Conservation (phyloP, 2,329 filamentous ascomycete genomes). For the Anthostomella pinea region DNA sequence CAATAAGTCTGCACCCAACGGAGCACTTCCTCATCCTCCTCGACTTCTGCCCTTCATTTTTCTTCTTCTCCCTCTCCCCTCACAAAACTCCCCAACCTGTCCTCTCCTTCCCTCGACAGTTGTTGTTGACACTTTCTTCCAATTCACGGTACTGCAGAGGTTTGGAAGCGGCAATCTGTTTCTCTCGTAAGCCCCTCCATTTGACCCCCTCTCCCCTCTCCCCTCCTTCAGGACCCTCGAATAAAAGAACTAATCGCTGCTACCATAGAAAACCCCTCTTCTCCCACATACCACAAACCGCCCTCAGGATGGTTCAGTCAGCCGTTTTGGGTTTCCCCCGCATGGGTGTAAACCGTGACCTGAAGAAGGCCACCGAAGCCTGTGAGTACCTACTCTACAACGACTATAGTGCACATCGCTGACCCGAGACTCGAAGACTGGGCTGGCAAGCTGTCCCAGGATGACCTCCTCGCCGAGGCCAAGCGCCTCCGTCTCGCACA, state of each 20-base stretch:
- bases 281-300: conserved; percentile 25
- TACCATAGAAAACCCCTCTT: conserved; percentile 20
- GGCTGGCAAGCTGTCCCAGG: conserved; percentile 89
- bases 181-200: conserved; percentile 20
- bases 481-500: conserved; percentile 95
- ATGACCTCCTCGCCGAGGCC: conserved; percentile 87
- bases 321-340: conserved; percentile 97
- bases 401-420: conserved; percentile 8
- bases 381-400: conserved; percentile 50
- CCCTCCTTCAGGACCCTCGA: conserved; percentile 9
- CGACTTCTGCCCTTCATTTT: conserved; percentile 10
- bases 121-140: conserved; percentile 18
- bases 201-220: background rate
- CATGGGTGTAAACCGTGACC: conserved; percentile 96
- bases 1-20: no score
- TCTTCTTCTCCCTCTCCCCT: conserved; percentile 13
- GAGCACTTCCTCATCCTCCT: conserved; percentile 7
- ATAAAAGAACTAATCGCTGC: conserved; percentile 6
- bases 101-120: conserved; percentile 10
- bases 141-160: conserved; percentile 15
- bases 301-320: conserved; percentile 59
- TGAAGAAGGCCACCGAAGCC: conserved; percentile 99
- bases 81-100: no score
- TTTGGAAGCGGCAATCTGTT: conserved; percentile 25
- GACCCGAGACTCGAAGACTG: conserved; percentile 53